phyloP scores from a whole-genome alignment of 177 flowering plant species.

The Tripterygium wilfordii region DNA sequence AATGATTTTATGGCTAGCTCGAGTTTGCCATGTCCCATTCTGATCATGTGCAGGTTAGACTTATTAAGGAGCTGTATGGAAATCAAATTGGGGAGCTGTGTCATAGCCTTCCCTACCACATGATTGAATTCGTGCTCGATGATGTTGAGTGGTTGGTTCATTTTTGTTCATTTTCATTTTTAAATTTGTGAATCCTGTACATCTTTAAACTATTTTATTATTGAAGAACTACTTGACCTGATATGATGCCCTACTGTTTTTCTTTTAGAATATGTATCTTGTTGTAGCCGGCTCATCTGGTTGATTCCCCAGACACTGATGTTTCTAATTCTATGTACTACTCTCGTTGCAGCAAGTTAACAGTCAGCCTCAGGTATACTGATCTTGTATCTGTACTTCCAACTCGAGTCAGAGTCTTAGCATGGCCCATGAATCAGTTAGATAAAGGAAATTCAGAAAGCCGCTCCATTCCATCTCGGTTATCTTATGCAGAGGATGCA shows the following conservation, averaged over 20 bases:
- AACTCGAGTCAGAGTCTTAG: constrained; percentile 60
- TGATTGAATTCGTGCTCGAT: constrained; percentile 74
- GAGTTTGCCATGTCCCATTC: not conserved
- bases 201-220: too few relatives aligned
- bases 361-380: constrained; percentile 68
- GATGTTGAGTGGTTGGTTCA: constrained; percentile 65
- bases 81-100: constrained; percentile 81
- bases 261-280: too few relatives aligned
- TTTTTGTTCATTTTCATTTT: constrained; percentile 3
- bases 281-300: too few relatives aligned
- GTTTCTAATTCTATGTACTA: too few relatives aligned
- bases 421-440: constrained; percentile 58
- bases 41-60: constrained; percentile 57
- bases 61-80: constrained; percentile 85
- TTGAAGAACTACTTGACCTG: too few relatives aligned
- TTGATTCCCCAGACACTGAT: too few relatives aligned
- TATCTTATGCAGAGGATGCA: constrained; percentile 85
- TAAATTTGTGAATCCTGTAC: too few relatives aligned
- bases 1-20: not conserved
- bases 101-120: constrained; percentile 80
- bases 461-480: constrained; percentile 53
- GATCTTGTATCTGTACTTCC: constrained; percentile 69
- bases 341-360: constrained; percentile 64
- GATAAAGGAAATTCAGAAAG: constrained; percentile 34
- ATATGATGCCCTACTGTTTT: too few relatives aligned